Base-by-base conservation (phyloP, 352 stramenopile genomes). In the Pythium dissotocum region DNA sequence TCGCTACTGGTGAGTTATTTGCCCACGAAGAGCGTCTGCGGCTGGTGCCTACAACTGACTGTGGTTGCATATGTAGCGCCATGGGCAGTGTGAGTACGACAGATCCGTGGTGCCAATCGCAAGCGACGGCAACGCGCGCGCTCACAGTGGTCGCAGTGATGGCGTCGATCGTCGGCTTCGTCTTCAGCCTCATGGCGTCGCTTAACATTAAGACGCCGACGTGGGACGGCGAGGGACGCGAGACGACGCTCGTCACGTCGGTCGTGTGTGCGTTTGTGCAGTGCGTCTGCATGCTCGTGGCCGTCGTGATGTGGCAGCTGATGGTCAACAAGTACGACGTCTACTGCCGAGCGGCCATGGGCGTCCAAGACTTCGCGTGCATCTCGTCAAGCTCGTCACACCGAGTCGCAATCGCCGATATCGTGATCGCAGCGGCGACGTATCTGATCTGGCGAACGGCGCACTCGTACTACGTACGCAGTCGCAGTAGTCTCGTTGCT, bases 91-190 rank as follows among this genome's bases (percentile, higher is more conserved):
- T 76, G 28, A 24, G 60, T n/a, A n/a, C 32, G 42, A 60, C 48
- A 6, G 85, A 94, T 60, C 82, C 82, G 14, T 94, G 86, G 86
- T 93, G 86, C 58, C 75, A 88, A 33, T 71, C 62, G 2, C 75
- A 82, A 55, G 81, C 86, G 7, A 72, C 75, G 10, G 61, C 65
- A 2, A 83, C 82, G 1, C 77, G 84, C 30, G 73, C 57, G 6
- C 77, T 94, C 33, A 77, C 70, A 0, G 75, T 90, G 10, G 24
- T 91, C 16, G 78, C 81, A 4, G 67, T 93, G 18, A 65, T 91
- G 53, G 74, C 78, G 26, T 74, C 81, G 26, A 83, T 84, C 33
- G 42, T 77, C n/a, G 87, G 81, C 57, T 86, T 91, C 61, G 52
- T 78, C 24, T 63, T 87, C 14, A 82, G 81, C 52, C 54, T 77